Percentiles rank a stretch among this genome's conserved stretches.
phyloP scores from a whole-genome alignment of 176 grass and related monocot genomes.

The Aegilops bicornis region DNA sequence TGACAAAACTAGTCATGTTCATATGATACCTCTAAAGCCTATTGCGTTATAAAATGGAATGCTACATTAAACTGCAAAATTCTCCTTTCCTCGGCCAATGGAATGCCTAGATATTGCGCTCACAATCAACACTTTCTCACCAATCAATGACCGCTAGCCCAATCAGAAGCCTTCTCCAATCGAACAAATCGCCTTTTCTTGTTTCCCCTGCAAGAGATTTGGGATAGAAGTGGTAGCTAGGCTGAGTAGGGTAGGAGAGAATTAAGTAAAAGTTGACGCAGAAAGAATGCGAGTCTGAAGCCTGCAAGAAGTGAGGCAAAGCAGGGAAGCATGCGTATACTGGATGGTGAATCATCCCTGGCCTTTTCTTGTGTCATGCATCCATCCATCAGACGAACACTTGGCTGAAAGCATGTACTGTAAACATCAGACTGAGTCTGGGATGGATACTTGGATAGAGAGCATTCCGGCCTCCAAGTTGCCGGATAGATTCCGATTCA shows the following conservation, averaged over 20 bases:
- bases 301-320: neutral
- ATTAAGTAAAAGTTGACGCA: neutral
- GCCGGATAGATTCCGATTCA: slow-evolving; percentile 9
- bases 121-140: slow-evolving; percentile 26
- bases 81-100: neutral
- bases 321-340: neutral
- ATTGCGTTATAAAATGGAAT: neutral
- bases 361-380: slow-evolving; percentile 4
- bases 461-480: slow-evolving; percentile 15
- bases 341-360: slow-evolving; percentile 39
- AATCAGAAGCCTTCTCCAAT: neutral
- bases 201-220: neutral
- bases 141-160: slow-evolving; percentile 14
- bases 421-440: neutral
- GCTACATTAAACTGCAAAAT: slow-evolving; percentile 18
- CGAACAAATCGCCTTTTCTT: neutral
- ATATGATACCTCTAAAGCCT: neutral
- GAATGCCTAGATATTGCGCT: slow-evolving; percentile 11
- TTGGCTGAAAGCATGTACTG: neutral
- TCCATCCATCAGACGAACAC: neutral
- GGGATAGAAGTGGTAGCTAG: neutral
- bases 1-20: neutral
- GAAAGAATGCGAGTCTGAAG: slow-evolving; percentile 4
- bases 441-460: neutral
- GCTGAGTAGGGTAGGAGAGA: neutral